Percentiles rank a stretch among this genome's conserved stretches.
Conservation (phyloP, 2,329 filamentous ascomycete genomes). For the Daldinia sp. region DNA sequence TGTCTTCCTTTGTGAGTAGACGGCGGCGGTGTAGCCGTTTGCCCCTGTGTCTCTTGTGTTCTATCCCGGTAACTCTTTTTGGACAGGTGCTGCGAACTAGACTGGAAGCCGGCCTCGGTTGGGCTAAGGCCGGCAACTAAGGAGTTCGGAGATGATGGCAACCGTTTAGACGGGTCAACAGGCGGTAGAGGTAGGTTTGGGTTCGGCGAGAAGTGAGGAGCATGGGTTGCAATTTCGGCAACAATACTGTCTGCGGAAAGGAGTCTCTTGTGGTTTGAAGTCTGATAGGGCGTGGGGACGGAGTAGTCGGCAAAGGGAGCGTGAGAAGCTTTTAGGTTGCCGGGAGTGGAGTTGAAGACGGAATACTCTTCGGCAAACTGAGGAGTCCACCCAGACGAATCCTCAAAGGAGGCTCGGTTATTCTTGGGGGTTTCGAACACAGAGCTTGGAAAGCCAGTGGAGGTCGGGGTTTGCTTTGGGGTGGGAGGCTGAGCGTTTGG, state of each 20-base stretch:
- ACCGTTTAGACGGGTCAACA: slow-evolving; percentile 68
- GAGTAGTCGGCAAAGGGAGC: slow-evolving; percentile 61
- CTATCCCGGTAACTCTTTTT: slow-evolving; percentile 63
- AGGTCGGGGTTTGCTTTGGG: slow-evolving; percentile 68
- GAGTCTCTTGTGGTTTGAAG: slow-evolving; percentile 61
- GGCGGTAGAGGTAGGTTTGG: slow-evolving; percentile 67
- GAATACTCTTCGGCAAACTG: slow-evolving; percentile 74
- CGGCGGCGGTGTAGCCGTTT: slow-evolving; percentile 71
- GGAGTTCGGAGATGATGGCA: slow-evolving; percentile 69
- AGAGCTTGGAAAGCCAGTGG: slow-evolving; percentile 65
- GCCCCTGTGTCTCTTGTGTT: slow-evolving; percentile 56
- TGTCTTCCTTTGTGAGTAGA: slow-evolving; percentile 67
- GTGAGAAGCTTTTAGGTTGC: slow-evolving; percentile 64
- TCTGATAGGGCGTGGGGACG: slow-evolving; percentile 54
- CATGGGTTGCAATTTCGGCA: slow-evolving; percentile 69
- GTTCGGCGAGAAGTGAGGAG: slow-evolving; percentile 69
- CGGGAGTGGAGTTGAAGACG: slow-evolving; percentile 73
- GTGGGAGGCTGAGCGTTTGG: slow-evolving; percentile 71
- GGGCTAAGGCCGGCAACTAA: slow-evolving; percentile 51
- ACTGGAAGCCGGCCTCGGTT: slow-evolving; percentile 50
- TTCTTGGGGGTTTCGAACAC: slow-evolving; percentile 69
- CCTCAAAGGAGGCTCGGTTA: slow-evolving; percentile 61
- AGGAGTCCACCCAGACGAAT: slow-evolving; percentile 68
- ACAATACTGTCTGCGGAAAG: slow-evolving; percentile 64
- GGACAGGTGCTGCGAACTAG: slow-evolving; percentile 49